Percentiles rank a stretch among this genome's conserved stretches.
Conservation (phyloP, 192 early-diverging fungal species). For the Pilobolus umbonatus region DNA sequence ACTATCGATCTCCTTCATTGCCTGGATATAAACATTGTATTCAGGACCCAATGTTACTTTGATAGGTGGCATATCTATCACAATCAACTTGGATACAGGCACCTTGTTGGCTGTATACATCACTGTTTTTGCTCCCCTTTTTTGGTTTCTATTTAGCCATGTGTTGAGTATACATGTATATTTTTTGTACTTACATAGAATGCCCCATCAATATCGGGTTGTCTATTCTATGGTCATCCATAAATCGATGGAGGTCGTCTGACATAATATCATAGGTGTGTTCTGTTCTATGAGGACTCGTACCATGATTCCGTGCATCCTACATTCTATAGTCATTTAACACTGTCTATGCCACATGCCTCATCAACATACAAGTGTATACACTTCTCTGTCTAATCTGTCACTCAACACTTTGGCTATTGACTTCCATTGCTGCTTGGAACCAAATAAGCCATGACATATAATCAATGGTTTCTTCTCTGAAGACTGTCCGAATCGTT, state of each 20-base stretch:
- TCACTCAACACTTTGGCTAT: slow-evolving; percentile 70
- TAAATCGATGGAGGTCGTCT: slow-evolving; percentile 64
- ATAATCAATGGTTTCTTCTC: slow-evolving; percentile 76
- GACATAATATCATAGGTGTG: slow-evolving; percentile 78
- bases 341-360: neutral
- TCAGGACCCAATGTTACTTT: slow-evolving; percentile 41
- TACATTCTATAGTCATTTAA: slow-evolving; percentile 5
- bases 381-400: slow-evolving; percentile 57
- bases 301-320: slow-evolving; percentile 94
- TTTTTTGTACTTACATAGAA: slow-evolving; percentile 63
- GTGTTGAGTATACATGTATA: no score
- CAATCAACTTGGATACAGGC: slow-evolving; percentile 53
- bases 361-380: slow-evolving; percentile 51
- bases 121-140: slow-evolving; percentile 69
- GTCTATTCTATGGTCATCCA: slow-evolving; percentile 54
- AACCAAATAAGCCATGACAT: slow-evolving; percentile 90
- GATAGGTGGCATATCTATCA: slow-evolving; percentile 65
- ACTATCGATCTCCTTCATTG: slow-evolving; percentile 54
- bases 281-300: slow-evolving; percentile 63
- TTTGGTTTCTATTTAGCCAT: no score
- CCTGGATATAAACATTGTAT: slow-evolving; percentile 51
- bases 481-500: no score
- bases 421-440: slow-evolving; percentile 90
- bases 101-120: slow-evolving; percentile 61
- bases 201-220: slow-evolving; percentile 75